These are phyloP conservation scores for Jatropha podagrica DNA, from an alignment of 441 rosid genomes.

Conservation along the genomic window DNA sequence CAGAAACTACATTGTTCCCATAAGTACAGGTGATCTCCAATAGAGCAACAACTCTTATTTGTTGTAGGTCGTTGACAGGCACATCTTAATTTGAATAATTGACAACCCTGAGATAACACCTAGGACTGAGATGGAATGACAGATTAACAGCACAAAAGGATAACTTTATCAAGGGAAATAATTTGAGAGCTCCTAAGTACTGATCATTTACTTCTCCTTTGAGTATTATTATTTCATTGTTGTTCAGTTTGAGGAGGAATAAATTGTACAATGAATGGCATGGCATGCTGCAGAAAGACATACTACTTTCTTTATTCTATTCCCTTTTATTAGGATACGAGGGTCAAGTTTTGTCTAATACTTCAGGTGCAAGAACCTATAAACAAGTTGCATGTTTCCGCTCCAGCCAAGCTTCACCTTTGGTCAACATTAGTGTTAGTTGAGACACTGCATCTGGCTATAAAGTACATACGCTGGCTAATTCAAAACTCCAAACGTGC, in stretches of 20 bases:
- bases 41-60: neutral
- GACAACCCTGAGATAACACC: neutral
- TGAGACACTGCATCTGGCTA: neutral
- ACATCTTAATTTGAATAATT: neutral
- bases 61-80: neutral
- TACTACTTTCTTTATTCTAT: neutral
- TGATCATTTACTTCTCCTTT: neutral
- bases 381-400: neutral
- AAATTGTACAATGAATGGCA: neutral
- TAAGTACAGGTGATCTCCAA: neutral
- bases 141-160: neutral
- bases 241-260: neutral
- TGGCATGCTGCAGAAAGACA: neutral
- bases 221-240: neutral
- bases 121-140: too few relatives aligned
- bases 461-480: neutral
- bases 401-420: neutral
- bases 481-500: neutral
- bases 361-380: neutral
- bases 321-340: neutral
- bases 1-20: too few relatives aligned
- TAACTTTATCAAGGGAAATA: neutral
- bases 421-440: neutral
- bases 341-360: neutral
- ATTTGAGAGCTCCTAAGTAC: neutral